A percentile compares a stretch with the other conserved stretches of the same genome.
Evolutionary conservation across 805 yeast genomes (phyloP).

Genomic region (Candida tammaniensis): DNA sequence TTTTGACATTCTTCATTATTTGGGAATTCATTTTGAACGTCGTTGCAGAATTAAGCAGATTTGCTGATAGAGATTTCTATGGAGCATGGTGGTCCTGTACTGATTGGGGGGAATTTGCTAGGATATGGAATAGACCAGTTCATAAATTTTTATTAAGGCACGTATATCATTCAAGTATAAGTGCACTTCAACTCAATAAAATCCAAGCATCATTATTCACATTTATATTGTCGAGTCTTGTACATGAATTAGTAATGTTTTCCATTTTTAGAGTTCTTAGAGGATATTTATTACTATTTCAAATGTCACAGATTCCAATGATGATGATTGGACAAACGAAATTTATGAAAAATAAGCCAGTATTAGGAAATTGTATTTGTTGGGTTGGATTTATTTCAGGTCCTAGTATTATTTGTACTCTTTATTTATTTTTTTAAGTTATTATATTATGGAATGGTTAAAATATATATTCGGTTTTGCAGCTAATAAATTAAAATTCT

Average conservation of each 20-base stretch:
- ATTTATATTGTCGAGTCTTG: slow-evolving; percentile 71
- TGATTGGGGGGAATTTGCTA: slow-evolving; percentile 89
- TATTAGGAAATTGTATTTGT: slow-evolving; percentile 77
- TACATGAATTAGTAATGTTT: slow-evolving; percentile 93
- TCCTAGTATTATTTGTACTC: slow-evolving; percentile 82
- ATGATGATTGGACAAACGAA: slow-evolving; percentile 60
- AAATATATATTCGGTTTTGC: background rate
- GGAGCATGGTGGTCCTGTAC: slow-evolving; percentile 98
- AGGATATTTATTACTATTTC: slow-evolving; percentile 76
- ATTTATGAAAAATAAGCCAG: slow-evolving; percentile 51
- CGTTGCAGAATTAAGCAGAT: slow-evolving; percentile 82
- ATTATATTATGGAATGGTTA: background rate
- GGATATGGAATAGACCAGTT: slow-evolving; percentile 94
- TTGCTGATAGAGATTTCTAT: slow-evolving; percentile 90
- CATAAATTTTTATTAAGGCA: slow-evolving; percentile 87
- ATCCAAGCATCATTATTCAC: slow-evolving; percentile 71
- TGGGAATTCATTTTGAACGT: slow-evolving; percentile 94
- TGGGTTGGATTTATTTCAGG: slow-evolving; percentile 92
- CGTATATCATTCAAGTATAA: slow-evolving; percentile 87
- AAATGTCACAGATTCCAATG: slow-evolving; percentile 85
- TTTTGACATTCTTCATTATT: slow-evolving; percentile 80
- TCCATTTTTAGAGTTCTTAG: slow-evolving; percentile 77
- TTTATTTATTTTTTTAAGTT: slow-evolving; percentile 71
- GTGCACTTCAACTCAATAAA: slow-evolving; percentile 67
- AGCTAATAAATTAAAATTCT: background rate